These are phyloP conservation scores for Fraxinus latifolia DNA, from an alignment of 305 asterid species.

Conservation along the genomic window DNA sequence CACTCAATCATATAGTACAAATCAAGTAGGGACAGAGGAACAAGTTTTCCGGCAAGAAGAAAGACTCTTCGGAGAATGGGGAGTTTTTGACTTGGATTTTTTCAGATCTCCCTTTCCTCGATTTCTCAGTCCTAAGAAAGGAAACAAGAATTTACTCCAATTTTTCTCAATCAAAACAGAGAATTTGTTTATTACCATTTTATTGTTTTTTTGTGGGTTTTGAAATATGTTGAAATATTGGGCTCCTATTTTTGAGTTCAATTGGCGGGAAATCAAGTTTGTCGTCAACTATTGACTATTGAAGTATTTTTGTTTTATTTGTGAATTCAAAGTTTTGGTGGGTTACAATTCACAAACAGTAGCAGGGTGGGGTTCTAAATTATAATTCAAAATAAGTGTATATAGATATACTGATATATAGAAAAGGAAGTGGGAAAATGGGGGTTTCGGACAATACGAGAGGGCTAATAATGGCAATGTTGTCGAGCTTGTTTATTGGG, in stretches of 20 bases:
- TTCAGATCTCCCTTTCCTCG: slow-evolving; percentile 13
- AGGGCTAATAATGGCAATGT: slow-evolving; percentile 69
- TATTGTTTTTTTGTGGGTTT: neutral
- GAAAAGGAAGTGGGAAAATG: slow-evolving; percentile 28
- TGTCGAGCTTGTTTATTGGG: slow-evolving; percentile 81
- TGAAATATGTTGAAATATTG: neutral
- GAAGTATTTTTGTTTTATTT: slow-evolving; percentile 2
- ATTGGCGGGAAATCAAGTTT: slow-evolving; percentile 28
- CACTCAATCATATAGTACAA: neutral
- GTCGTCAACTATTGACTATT: neutral
- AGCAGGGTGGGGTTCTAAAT: neutral
- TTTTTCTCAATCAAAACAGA: neutral
- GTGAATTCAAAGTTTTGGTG: neutral
- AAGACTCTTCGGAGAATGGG: neutral
- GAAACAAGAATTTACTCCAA: neutral
- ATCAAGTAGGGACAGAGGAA: neutral
- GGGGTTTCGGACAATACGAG: slow-evolving; percentile 64
- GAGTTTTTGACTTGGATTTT: neutral
- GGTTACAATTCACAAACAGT: neutral
- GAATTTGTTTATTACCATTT: neutral
- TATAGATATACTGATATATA: neutral
- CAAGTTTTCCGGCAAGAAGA: neutral
- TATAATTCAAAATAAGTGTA: slow-evolving; percentile 14
- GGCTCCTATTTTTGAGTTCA: neutral
- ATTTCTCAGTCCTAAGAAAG: neutral